Conservation (phyloP, 495 filamentous ascomycete genomes). For the Aspergillus ellipticus region DNA sequence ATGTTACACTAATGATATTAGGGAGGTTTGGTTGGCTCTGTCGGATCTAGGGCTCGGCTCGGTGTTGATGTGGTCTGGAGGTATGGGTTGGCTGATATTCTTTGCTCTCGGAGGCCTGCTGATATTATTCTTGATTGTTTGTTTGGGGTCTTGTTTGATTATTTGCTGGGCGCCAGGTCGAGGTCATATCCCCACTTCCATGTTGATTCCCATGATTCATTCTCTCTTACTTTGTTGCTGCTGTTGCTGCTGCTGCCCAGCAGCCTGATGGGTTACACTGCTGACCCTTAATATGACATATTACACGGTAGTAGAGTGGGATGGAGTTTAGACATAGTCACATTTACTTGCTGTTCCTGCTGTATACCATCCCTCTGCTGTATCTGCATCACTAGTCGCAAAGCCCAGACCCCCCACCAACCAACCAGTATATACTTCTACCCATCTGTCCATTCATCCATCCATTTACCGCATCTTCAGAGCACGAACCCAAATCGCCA, state of each 20-base stretch:
- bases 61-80: no score
- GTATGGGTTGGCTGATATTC: no score
- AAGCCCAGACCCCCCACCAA: no score
- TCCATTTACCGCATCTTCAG: no score
- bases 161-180: background rate
- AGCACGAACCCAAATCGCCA: no score
- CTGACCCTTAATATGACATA: background rate
- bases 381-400: no score
- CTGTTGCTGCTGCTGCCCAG: background rate
- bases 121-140: constrained; percentile 6
- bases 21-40: background rate
- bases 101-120: background rate
- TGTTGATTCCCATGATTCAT: background rate
- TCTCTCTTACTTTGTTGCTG: background rate
- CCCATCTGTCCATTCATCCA: no score
- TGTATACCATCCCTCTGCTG: no score
- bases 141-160: constrained; percentile 8
- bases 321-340: no score
- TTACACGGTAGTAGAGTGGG: background rate
- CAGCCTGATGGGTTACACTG: background rate
- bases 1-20: constrained; percentile 4
- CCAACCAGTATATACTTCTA: no score
- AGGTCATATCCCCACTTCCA: constrained; percentile 3
- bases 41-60: background rate
- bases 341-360: no score